Evolutionary conservation across 192 early-diverging fungal species (phyloP).

Genomic region (Coemansia sp.): DNA sequence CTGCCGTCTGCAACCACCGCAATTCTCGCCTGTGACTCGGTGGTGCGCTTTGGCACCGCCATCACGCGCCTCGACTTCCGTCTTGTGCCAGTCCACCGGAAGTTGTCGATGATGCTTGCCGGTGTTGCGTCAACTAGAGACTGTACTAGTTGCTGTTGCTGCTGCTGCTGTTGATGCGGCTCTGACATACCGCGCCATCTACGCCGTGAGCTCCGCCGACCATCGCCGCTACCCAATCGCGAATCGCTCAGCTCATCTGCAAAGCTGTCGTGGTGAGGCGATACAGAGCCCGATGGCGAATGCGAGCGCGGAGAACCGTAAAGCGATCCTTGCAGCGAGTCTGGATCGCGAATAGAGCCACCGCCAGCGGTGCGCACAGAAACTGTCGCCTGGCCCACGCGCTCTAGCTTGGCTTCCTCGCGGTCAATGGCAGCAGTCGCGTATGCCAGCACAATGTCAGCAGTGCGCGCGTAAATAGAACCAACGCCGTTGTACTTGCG

Average conservation of each 20-base stretch:
- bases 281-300: conserved; percentile 25
- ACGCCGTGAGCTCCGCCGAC: conserved; percentile 35
- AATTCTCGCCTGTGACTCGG: conserved; percentile 28
- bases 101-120: conserved; percentile 35
- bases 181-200: conserved; percentile 33
- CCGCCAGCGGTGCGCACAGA: conserved; percentile 3
- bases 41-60: conserved; percentile 23
- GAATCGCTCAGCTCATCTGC: conserved; percentile 30
- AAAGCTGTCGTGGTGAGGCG: conserved; percentile 28
- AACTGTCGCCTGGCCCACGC: conserved; percentile 31
- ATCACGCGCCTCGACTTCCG: conserved; percentile 14
- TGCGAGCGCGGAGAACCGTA: conserved; percentile 14
- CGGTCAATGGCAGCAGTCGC: conserved; percentile 73
- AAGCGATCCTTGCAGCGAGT: conserved; percentile 12
- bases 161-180: not conserved
- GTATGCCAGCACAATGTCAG: conserved; percentile 74
- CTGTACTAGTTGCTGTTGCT: not conserved
- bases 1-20: conserved; percentile 36
- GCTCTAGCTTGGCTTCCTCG: conserved; percentile 48
- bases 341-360: conserved; percentile 9
- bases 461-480: conserved; percentile 78
- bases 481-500: conserved; percentile 82
- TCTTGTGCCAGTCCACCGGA: conserved; percentile 33
- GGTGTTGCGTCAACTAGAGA: conserved; percentile 13
- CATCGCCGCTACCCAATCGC: conserved; percentile 17